Evolutionary conservation across 768 basidiomycete species (phyloP).

Genomic region (Rhodotorula babjevae): DNA sequence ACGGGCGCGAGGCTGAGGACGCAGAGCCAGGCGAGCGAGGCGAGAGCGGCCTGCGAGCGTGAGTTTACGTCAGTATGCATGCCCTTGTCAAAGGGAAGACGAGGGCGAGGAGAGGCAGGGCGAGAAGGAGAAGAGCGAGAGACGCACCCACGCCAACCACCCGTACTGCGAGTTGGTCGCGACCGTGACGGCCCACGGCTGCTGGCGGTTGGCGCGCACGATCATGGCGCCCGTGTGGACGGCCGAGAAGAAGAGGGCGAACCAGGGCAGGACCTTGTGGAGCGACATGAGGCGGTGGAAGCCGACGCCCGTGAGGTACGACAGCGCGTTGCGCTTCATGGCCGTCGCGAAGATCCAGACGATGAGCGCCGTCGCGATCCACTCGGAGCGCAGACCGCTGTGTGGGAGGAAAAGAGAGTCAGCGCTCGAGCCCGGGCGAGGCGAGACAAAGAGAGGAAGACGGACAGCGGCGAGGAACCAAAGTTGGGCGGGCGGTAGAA

Average conservation of each 20-base stretch:
- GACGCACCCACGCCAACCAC: background rate
- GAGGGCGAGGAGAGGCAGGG: too few relatives aligned
- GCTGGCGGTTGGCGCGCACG: background rate
- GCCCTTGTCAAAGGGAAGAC: too few relatives aligned
- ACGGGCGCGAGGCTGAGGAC: background rate
- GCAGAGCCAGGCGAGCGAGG: constrained; percentile 4
- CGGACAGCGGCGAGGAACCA: constrained; percentile 1
- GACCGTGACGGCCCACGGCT: background rate
- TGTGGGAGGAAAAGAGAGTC: background rate
- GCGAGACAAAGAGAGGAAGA: too few relatives aligned
- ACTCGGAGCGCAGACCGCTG: constrained; percentile 42
- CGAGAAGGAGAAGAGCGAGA: too few relatives aligned
- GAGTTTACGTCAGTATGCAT: too few relatives aligned
- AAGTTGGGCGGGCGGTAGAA: constrained; percentile 14
- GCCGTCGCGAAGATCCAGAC: constrained; percentile 50
- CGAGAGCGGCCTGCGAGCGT: background rate
- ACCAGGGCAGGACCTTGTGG: constrained; percentile 4
- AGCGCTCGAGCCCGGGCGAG: too few relatives aligned
- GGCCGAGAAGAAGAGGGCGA: constrained; percentile 2
- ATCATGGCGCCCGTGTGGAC: constrained; percentile 12
- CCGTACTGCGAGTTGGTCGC: background rate
- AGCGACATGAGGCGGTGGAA: background rate
- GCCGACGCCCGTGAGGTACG: constrained; percentile 43
- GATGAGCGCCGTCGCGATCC: constrained; percentile 49
- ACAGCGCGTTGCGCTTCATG: constrained; percentile 48